Percentiles rank a stretch among this genome's conserved stretches.
Evolutionary conservation across 1,139 yeast genomes (phyloP).

Genomic region (Lodderomyces elongisporus): DNA sequence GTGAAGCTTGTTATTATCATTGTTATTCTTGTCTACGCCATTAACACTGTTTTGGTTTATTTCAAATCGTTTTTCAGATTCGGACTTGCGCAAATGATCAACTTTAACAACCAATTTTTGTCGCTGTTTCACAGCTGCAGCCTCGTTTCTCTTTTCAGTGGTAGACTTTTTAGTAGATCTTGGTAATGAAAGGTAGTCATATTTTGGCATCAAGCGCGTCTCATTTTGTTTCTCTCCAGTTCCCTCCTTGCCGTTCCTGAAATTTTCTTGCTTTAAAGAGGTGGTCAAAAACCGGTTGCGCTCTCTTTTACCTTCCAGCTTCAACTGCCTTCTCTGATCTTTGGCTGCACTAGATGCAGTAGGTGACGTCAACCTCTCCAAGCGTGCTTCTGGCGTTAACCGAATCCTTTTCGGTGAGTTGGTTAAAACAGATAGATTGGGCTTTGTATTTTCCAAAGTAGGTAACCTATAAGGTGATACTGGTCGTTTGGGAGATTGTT

Average conservation of each 20-base stretch:
- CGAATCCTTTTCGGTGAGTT: no score
- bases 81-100: slow-evolving; percentile 6
- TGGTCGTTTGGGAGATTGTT: no score
- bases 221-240: slow-evolving; percentile 11
- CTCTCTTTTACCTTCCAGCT: slow-evolving; percentile 8
- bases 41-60: no score
- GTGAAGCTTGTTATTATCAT: no score
- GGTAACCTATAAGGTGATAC: no score
- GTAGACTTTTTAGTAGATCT: slow-evolving; percentile 27
- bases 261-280: no score
- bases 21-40: no score
- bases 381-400: background rate
- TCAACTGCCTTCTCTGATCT: slow-evolving; percentile 6
- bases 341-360: slow-evolving; percentile 30
- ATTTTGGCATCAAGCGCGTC: slow-evolving; percentile 13
- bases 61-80: background rate
- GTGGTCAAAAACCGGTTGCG: slow-evolving; percentile 35
- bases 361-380: slow-evolving; percentile 21
- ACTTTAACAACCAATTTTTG: slow-evolving; percentile 28
- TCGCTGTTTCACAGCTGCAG: slow-evolving; percentile 21
- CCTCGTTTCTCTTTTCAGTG: slow-evolving; percentile 28
- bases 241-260: background rate
- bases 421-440: no score
- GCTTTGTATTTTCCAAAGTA: no score
- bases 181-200: slow-evolving; percentile 18